Evolutionary conservation across 1,284 basidiomycete species (phyloP), one percentile per base, ranked within the genome.

Genomic region (Cryptococcus jaspeensis): DNA sequence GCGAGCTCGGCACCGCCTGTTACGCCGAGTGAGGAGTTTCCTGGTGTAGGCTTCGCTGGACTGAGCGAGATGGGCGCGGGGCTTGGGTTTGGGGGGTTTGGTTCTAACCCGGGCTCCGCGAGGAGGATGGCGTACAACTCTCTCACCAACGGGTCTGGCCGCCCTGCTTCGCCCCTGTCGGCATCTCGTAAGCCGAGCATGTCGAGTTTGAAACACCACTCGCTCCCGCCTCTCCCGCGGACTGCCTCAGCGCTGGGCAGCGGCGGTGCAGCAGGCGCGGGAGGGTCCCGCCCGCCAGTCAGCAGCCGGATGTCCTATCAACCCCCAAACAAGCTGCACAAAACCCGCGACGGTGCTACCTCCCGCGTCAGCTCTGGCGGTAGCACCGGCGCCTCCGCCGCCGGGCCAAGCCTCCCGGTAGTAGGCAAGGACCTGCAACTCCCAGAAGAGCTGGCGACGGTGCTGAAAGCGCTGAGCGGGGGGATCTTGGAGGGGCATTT

Each of bases 401-500:
- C 5, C 28, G 28, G 28, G 28, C 5, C 28, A 9, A 32, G 28
- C 28, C 28, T 32, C 9, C 28, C 28, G 28, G 28, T 32, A 4
- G 28, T 32, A 9, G 28, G 28, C 5, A 64, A 53, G 16, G 41
- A 41, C 7, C 59, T 66, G 2, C 84, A 87, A 57, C 75, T 96
- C 8, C 93, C 93, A 7, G 89, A 92, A 56, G 91, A 93, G 68
- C 73, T 97, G 52, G 84, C 87, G 55, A 83, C 86, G 67, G 92
- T 92, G 63, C 79, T 96, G 9, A 88, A 92, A 67, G 88, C 90
- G 11, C 85, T 95, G 25, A 86, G 90, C 63, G 83, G 84, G 40
- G 87, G 89, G 28, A 90, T 96, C 43, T 81, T 94, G 50, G 85
- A 90, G 48, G 92, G 93, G 2, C 92, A 97, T 76, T 82, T 88